Evolutionary conservation across 768 basidiomycete genomes (phyloP).

Genomic region (Tephrocybe sp.): DNA sequence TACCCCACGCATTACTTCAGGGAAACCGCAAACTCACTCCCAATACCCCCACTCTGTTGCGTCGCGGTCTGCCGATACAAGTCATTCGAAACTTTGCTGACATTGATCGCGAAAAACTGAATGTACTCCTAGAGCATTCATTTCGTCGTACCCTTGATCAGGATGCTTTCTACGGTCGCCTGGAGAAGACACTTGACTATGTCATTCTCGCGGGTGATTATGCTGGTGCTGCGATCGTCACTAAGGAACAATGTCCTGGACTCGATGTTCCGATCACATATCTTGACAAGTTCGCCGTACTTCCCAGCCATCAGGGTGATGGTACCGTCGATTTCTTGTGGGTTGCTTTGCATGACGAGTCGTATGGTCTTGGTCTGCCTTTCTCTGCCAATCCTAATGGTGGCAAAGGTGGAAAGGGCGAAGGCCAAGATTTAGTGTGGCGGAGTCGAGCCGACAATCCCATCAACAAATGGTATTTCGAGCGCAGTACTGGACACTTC

Average conservation of each 20-base stretch:
- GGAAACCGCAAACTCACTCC: slow-evolving; percentile 81
- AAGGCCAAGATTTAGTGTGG: slow-evolving; percentile 96
- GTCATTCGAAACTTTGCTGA: slow-evolving; percentile 70
- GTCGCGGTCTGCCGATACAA: slow-evolving; percentile 83
- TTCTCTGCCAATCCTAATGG: slow-evolving; percentile 96
- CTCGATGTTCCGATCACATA: slow-evolving; percentile 66
- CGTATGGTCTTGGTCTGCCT: slow-evolving; percentile 91
- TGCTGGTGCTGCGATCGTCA: slow-evolving; percentile 91
- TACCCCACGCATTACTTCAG: slow-evolving; percentile 90
- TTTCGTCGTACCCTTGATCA: slow-evolving; percentile 75
- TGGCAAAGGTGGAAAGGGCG: slow-evolving; percentile 83
- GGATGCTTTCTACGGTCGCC: slow-evolving; percentile 72
- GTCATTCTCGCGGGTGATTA: slow-evolving; percentile 95
- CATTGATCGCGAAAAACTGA: slow-evolving; percentile 75
- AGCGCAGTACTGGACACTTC: slow-evolving; percentile 88
- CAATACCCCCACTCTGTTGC: slow-evolving; percentile 90
- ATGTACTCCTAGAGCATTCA: slow-evolving; percentile 79
- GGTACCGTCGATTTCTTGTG: slow-evolving; percentile 99
- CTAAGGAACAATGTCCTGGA: slow-evolving; percentile 49
- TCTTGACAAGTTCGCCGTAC: slow-evolving; percentile 97
- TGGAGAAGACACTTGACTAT: slow-evolving; percentile 81
- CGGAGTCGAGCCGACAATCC: slow-evolving; percentile 90
- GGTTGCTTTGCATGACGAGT: slow-evolving; percentile 98
- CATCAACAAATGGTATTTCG: slow-evolving; percentile 99
- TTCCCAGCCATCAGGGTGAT: slow-evolving; percentile 93